Conservation (phyloP, 2,329 filamentous ascomycete species). For the Aspergillus nomiae region DNA sequence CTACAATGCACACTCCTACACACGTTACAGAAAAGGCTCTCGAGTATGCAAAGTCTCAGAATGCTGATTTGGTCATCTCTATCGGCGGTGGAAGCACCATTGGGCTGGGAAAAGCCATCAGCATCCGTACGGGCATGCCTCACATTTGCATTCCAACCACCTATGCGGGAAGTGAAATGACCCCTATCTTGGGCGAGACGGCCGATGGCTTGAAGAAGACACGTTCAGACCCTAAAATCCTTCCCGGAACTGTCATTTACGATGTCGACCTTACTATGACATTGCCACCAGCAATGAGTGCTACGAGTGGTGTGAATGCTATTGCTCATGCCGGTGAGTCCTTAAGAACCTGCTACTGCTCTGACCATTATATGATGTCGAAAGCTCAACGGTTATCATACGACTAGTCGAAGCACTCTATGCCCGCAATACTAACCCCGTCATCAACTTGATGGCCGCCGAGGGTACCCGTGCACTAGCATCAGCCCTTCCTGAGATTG, state of each 20-base stretch:
- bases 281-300: conserved; percentile 55
- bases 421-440: conserved; percentile 62
- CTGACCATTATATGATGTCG: background rate
- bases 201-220: conserved; percentile 61
- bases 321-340: conserved; percentile 61
- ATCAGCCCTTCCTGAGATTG: conserved; percentile 55
- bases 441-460: conserved; percentile 59
- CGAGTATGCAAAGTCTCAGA: conserved; percentile 45
- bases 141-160: conserved; percentile 65
- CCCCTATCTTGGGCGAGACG: conserved; percentile 65
- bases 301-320: conserved; percentile 65
- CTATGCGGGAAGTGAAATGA: conserved; percentile 66
- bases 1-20: conserved; percentile 65
- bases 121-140: conserved; percentile 54
- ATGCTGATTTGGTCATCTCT: conserved; percentile 59
- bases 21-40: conserved; percentile 60
- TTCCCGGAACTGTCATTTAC: conserved; percentile 64
- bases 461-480: conserved; percentile 60
- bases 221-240: conserved; percentile 58
- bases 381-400: conserved; percentile 1
- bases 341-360: background rate
- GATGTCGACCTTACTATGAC: conserved; percentile 65
- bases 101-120: conserved; percentile 63
- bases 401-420: conserved; percentile 62
- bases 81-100: conserved; percentile 66